phyloP scores from a whole-genome alignment of 2,329 filamentous ascomycete genomes.

The Ascomycota sp. region DNA sequence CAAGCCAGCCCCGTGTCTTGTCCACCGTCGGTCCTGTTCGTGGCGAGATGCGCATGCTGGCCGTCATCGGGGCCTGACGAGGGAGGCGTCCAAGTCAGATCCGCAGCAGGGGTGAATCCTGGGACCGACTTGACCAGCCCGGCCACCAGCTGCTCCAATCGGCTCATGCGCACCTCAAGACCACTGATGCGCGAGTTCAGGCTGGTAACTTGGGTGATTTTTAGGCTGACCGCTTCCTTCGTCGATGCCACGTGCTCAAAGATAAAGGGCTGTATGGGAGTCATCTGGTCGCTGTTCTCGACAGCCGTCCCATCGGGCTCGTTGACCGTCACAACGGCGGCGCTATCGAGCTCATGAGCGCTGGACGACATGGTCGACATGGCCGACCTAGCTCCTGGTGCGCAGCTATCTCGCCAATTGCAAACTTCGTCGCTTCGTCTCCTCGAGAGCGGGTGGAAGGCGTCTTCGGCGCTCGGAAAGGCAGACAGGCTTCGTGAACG shows the following conservation, averaged over 20 bases:
- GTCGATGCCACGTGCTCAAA: conserved; percentile 27
- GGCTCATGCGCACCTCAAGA: conserved; percentile 30
- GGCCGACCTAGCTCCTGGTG: conserved; percentile 24
- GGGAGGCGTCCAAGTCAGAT: background rate
- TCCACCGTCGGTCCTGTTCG: too few species aligned
- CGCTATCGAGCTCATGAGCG: conserved; percentile 16
- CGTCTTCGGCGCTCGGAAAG: conserved; percentile 19
- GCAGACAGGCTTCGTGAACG: conserved; percentile 40
- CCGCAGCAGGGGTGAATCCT: conserved; percentile 8
- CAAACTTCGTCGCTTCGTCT: conserved; percentile 43
- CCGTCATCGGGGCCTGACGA: too few species aligned
- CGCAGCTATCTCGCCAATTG: conserved; percentile 42
- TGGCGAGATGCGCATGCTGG: too few species aligned
- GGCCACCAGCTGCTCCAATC: conserved; percentile 30
- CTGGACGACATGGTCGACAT: conserved; percentile 30
- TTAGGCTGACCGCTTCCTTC: conserved; percentile 30
- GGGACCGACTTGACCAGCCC: conserved; percentile 27
- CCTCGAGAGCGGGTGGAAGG: conserved; percentile 14
- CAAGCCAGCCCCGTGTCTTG: too few species aligned
- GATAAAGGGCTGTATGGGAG: conserved; percentile 29
- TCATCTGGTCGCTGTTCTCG: conserved; percentile 13
- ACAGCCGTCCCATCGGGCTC: conserved; percentile 9
- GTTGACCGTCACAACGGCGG: conserved; percentile 10
- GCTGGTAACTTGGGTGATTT: conserved; percentile 33
- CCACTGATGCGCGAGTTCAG: conserved; percentile 30